Base-by-base conservation (phyloP, 331 rosid species). In the Prunus yedoensis region DNA sequence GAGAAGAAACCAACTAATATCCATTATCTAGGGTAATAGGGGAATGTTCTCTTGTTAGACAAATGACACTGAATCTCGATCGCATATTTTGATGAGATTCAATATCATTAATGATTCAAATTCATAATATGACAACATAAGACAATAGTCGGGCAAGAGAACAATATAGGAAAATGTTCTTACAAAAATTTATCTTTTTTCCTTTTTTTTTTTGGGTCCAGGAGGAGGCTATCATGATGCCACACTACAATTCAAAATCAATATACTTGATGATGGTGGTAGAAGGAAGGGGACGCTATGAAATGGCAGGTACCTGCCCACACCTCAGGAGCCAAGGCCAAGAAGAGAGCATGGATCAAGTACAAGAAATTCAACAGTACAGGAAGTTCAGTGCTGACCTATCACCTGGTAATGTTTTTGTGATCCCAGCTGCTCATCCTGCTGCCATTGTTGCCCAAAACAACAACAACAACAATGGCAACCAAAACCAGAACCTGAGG, bases 361-460 rank as follows among this genome's bases (percentile, higher is more conserved):
- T 77, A 9, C 21, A 68, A 6, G 71, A 66, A 14, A 52, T 18
- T 56, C 25, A 56, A 28, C 35, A 45, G 17, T 66, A 76, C 20
- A 54, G 35, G 4, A 81, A 74, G 70, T 59, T 83, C 43, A 52
- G 13, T 0, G 82, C 87, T 0, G 64, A 16, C 1, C 43, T 93
- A 53, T 70, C 85, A 3, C 18, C 6, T 3, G 77, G 82, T 2
- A 89, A 89, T 23, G 70, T 79, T 21, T 32, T 83, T 2, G 57
- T 89, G 3, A 16, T 87, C 47, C 94, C 93, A 1, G 83, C 91
- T 46, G 85, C 80, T 76, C 83, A 83, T 76, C 98, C 93, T 0
- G 11, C n/a, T 3, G 77, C 85, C 1, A 0, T 87, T 41, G 68
- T 75, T 6, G 88, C 98, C 76, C 47, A 2, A 59, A 12, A 58